phyloP scores from a whole-genome alignment of 495 filamentous ascomycete species.

The Cladorrhinum samala region DNA sequence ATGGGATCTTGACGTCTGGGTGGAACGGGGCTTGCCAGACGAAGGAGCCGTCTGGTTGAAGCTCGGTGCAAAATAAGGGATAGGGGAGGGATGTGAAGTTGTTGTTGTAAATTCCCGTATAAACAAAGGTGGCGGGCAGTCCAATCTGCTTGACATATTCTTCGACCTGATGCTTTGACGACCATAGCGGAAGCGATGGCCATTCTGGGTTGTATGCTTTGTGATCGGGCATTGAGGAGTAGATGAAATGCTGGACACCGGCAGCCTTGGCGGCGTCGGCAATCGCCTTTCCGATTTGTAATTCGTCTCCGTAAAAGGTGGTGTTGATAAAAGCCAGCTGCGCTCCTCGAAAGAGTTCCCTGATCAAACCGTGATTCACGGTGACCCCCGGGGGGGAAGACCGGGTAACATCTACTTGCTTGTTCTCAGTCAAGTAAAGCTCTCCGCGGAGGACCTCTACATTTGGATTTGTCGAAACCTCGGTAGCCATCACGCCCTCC shows the following conservation, averaged over 20 bases:
- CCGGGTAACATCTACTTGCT: constrained; percentile 36
- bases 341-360: constrained; percentile 71
- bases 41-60: constrained; percentile 76
- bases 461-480: constrained; percentile 73
- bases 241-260: constrained; percentile 85
- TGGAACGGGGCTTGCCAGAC: constrained; percentile 94
- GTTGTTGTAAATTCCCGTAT: constrained; percentile 97
- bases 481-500: constrained; percentile 74
- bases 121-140: constrained; percentile 84
- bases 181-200: constrained; percentile 84
- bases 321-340: constrained; percentile 96
- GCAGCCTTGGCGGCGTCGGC: constrained; percentile 85
- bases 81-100: constrained; percentile 94
- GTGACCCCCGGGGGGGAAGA: constrained; percentile 41
- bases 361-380: constrained; percentile 59
- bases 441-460: constrained; percentile 78
- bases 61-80: constrained; percentile 89
- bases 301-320: constrained; percentile 93
- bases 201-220: constrained; percentile 59
- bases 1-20: constrained; percentile 79
- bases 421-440: constrained; percentile 58
- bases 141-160: constrained; percentile 80
- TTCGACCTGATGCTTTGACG: constrained; percentile 84
- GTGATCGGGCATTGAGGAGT: constrained; percentile 96
- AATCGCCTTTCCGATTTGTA: constrained; percentile 75